Base-by-base conservation (phyloP, 2,329 filamentous ascomycete species). In the Diaporthe citrichinensis region DNA sequence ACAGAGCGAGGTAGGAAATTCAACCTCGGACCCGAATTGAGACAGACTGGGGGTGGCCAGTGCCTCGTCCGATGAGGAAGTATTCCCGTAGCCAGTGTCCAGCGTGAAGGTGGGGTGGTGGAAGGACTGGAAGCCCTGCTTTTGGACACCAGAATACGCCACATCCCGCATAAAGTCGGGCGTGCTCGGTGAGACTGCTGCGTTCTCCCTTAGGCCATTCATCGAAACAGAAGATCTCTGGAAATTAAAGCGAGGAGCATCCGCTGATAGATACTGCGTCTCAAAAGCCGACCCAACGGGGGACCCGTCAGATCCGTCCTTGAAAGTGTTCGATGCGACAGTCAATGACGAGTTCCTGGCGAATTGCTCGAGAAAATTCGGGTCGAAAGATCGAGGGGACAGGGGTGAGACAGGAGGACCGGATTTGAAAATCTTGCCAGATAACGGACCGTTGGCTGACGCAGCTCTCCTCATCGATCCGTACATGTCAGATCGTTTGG, bases 401-500 rank as follows among this genome's bases (percentile, higher is more conserved):
- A 86, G 84, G 0, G 86, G 86, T 4, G 84, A 84, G 1, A 80
- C 77, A 14, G 77, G 68, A 23, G 74, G 46, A 17, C 78, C 76
- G 2, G 82, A 79, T 77, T 88, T 88, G 67, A 87, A 85, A 20
- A 88, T 84, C 28, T 87, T 82, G 17, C 83, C 84, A 49, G 83
- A 77, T 61, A 86, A 80, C 67, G 78, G 81, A 8, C 89, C 87
- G 5, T 85, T 87, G 12, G 88, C 85, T 3, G 90, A 91, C 20
- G 87, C 86, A 58, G 90, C 89, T 57, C 90, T 87, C 34, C 89
- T 86, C 83, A 91, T 89, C 2, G 88, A 86, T 76, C 85, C 86
- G 2, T 85, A 83, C 25, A 85, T 82, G 34, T 90, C 88, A 25
- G 82, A 78, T 44, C 87, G 83, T 78, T 86, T 86, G 25, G 84